These are phyloP conservation scores for Erysimum cheiri DNA, from an alignment of 441 rosid genomes.

Conservation along the genomic window DNA sequence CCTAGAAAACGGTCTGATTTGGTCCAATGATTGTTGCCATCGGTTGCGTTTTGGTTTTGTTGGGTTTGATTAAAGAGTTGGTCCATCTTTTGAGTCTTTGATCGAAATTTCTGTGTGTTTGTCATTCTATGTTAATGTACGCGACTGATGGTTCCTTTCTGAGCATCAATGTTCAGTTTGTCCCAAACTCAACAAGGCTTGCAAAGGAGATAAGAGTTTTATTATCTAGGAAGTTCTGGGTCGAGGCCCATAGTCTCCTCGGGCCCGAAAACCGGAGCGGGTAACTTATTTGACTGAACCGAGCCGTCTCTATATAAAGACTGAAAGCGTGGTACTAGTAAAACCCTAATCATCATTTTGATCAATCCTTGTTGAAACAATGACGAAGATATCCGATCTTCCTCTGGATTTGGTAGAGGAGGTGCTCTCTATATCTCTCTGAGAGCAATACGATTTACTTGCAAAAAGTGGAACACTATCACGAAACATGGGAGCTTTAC, in stretches of 20 bases:
- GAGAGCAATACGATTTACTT: neutral
- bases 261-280: neutral
- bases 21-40: neutral
- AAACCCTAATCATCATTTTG: constrained; percentile 4
- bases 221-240: neutral
- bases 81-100: neutral
- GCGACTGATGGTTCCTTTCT: neutral
- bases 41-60: neutral
- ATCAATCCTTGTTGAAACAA: neutral
- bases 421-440: neutral
- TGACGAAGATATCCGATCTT: constrained; percentile 14
- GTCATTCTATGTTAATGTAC: neutral
- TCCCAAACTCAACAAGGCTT: neutral
- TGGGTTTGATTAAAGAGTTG: neutral
- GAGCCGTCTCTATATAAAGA: neutral
- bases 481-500: neutral
- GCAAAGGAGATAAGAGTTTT: neutral
- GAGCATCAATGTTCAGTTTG: neutral
- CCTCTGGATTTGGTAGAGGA: constrained; percentile 6
- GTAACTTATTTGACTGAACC: constrained; percentile 1
- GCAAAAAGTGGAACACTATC: constrained; percentile 10
- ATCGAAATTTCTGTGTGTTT: neutral
- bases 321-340: neutral
- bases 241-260: neutral
- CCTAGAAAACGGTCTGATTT: neutral